phyloP scores from a whole-genome alignment of 1,284 basidiomycete species.

The Pisolithus thermaeus region DNA sequence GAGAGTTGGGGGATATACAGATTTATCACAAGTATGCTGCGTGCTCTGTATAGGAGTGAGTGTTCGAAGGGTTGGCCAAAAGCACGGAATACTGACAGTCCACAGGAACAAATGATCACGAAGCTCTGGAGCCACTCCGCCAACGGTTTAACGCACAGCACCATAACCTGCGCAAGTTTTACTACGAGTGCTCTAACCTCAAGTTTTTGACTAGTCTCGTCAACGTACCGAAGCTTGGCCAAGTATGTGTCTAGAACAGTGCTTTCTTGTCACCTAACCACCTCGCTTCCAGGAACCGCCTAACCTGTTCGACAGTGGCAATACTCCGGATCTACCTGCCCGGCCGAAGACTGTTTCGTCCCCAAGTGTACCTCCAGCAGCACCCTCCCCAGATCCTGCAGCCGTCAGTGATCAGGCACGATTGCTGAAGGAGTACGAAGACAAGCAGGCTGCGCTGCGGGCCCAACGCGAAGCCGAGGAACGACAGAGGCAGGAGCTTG shows the following conservation, averaged over 20 bases:
- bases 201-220: constrained; percentile 94
- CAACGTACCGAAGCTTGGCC: constrained; percentile 93
- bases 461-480: constrained; percentile 83
- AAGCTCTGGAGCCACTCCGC: constrained; percentile 81
- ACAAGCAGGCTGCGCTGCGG: constrained; percentile 83
- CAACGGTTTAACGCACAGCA: constrained; percentile 87
- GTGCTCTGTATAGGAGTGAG: constrained; percentile 89
- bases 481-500: constrained; percentile 67
- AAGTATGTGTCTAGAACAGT: constrained; percentile 42
- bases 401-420: constrained; percentile 92
- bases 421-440: constrained; percentile 95
- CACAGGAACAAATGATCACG: constrained; percentile 79
- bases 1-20: constrained; percentile 97
- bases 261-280: background rate
- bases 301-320: constrained; percentile 79
- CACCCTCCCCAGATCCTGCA: constrained; percentile 67
- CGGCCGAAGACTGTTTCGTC: constrained; percentile 65
- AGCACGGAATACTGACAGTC: constrained; percentile 7
- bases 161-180: constrained; percentile 88
- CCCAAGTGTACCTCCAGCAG: constrained; percentile 56
- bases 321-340: constrained; percentile 83
- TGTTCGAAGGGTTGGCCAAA: constrained; percentile 10
- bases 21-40: constrained; percentile 95
- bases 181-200: constrained; percentile 96
- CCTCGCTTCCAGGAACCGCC: constrained; percentile 72